Conservation (phyloP, 257 asterid species). For the Scutellaria barbata region DNA sequence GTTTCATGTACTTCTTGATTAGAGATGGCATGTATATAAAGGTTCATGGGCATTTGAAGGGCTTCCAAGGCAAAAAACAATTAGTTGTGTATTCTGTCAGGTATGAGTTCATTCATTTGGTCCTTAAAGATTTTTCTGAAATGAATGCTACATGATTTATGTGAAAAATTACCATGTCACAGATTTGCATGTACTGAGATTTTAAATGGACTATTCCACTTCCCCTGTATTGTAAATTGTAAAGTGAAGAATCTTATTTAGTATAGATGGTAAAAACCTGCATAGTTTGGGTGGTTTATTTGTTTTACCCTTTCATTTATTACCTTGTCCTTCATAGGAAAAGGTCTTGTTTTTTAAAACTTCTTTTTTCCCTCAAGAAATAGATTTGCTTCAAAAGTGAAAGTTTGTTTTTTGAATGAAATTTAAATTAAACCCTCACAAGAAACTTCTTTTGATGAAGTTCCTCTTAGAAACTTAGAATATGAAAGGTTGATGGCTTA, state of each 20-base stretch:
- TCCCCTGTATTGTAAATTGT: too few relatives aligned
- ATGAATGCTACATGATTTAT: conserved; percentile 12
- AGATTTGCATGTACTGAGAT: neutral
- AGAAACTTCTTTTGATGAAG: too few relatives aligned
- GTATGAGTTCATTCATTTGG: conserved; percentile 41
- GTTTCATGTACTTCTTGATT: conserved; percentile 28
- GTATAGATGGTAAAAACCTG: neutral
- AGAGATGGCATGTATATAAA: conserved; percentile 86
- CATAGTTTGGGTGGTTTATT: neutral
- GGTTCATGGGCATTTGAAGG: conserved; percentile 91
- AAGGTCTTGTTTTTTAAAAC: too few relatives aligned
- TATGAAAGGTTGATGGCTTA: too few relatives aligned
- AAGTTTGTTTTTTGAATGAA: too few relatives aligned
- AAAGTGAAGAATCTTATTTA: too few relatives aligned
- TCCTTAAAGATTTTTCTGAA: conserved; percentile 13
- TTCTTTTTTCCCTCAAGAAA: too few relatives aligned
- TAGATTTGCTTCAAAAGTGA: too few relatives aligned
- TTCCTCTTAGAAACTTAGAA: too few relatives aligned
- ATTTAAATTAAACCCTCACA: too few relatives aligned
- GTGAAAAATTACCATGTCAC: neutral
- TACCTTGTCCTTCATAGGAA: too few relatives aligned
- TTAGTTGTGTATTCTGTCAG: conserved; percentile 79
- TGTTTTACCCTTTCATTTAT: neutral
- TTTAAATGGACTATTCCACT: too few relatives aligned
- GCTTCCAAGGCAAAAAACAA: conserved; percentile 80